Percentiles rank a stretch among this genome's conserved stretches.
Conservation (phyloP, 169 alveolate genomes). For the Perkinsus olseni region DNA sequence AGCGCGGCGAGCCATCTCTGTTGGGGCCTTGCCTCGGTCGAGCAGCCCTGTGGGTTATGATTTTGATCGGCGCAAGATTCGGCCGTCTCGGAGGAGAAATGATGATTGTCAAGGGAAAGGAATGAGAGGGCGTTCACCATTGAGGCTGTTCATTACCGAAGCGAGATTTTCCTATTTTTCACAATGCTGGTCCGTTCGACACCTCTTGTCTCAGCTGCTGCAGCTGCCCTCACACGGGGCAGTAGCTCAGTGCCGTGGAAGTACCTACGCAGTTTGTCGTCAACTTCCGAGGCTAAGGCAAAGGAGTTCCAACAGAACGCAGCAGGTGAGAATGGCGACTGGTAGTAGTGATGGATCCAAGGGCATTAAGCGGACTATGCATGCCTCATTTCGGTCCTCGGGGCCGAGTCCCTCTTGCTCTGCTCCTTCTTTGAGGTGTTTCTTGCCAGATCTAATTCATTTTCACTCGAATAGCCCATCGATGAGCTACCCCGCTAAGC, state of each 20-base stretch:
- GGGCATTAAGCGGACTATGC: too few species aligned
- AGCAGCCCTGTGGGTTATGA: too few species aligned
- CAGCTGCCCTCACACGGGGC: not conserved
- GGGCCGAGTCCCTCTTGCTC: too few species aligned
- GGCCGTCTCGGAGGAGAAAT: not conserved
- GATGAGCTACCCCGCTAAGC: not conserved
- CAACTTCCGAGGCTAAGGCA: not conserved
- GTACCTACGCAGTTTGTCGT: not conserved
- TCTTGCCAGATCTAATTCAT: not conserved
- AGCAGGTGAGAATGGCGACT: not conserved
- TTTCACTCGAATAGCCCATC: not conserved
- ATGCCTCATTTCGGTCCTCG: too few species aligned
- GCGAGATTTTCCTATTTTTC: not conserved
- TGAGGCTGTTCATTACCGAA: not conserved
- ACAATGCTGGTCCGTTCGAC: not conserved
- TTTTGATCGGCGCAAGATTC: not conserved
- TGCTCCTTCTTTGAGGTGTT: not conserved
- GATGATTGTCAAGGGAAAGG: not conserved
- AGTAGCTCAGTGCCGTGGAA: not conserved
- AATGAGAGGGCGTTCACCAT: not conserved
- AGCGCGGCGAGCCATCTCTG: too few species aligned
- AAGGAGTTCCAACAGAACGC: not conserved
- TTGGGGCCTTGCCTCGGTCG: too few species aligned
- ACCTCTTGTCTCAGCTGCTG: not conserved
- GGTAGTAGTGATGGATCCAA: not conserved